phyloP scores from a whole-genome alignment of 441 rosid species.

The Adansonia gregorii region DNA sequence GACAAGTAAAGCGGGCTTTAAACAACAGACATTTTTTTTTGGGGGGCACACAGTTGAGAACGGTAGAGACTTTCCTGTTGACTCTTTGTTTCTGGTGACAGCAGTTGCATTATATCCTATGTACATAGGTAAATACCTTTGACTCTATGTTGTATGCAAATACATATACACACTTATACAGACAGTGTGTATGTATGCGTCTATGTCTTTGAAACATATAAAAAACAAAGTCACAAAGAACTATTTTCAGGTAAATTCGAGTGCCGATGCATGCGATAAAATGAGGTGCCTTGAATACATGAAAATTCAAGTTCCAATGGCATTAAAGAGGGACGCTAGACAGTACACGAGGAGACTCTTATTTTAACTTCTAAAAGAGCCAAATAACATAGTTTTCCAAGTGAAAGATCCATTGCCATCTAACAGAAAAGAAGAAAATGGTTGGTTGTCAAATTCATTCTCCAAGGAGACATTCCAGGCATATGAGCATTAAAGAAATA shows the following conservation, averaged over 20 bases:
- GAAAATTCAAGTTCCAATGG: neutral
- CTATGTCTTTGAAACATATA: neutral
- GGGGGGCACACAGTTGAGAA: neutral
- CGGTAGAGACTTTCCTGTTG: neutral
- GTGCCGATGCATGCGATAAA: neutral
- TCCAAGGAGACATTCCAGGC: constrained; percentile 10
- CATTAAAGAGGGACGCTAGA: neutral
- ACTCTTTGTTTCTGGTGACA: neutral
- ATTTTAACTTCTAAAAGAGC: neutral
- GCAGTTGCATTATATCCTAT: neutral
- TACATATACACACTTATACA: neutral
- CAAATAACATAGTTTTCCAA: neutral
- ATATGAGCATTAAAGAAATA: constrained; percentile 32
- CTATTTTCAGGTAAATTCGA: neutral
- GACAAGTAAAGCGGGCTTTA: neutral
- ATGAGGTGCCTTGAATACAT: neutral
- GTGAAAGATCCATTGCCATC: neutral
- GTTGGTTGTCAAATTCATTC: neutral
- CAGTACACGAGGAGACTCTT: neutral
- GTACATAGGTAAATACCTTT: neutral
- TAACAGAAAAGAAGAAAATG: neutral
- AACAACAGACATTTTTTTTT: neutral
- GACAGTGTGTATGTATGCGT: neutral
- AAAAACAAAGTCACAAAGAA: neutral
- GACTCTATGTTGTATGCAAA: neutral